These are phyloP conservation scores for Pulveroboletus sp. DNA, from an alignment of 768 basidiomycete genomes.

Conservation along the genomic window DNA sequence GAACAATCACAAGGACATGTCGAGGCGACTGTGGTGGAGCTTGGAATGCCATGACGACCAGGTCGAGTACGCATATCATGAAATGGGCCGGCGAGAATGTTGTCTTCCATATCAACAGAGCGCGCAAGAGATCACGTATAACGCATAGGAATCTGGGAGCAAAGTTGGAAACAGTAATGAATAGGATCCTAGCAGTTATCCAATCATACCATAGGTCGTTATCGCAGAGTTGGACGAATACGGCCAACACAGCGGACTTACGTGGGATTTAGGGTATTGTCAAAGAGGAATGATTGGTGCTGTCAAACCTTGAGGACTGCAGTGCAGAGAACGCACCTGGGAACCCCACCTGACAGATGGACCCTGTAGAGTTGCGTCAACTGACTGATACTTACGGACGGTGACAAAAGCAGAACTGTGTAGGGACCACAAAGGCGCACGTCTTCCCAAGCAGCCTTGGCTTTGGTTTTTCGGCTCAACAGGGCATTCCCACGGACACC, in stretches of 20 bases:
- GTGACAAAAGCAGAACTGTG: slow-evolving; percentile 22
- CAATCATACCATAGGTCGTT: too few relatives aligned
- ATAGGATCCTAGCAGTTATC: too few relatives aligned
- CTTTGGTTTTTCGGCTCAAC: too few relatives aligned
- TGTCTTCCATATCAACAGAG: too few relatives aligned
- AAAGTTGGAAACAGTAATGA: too few relatives aligned
- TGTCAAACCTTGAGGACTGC: slow-evolving; percentile 28
- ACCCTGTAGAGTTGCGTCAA: slow-evolving; percentile 22
- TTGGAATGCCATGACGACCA: too few relatives aligned
- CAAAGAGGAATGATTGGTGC: slow-evolving; percentile 20
- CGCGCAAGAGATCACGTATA: not conserved
- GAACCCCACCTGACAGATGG: slow-evolving; percentile 19
- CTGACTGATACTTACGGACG: slow-evolving; percentile 19
- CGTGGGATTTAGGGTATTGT: slow-evolving; percentile 20
- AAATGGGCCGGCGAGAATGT: too few relatives aligned
- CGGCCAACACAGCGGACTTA: slow-evolving; percentile 14
- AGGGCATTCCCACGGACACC: too few relatives aligned
- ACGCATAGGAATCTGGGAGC: not conserved
- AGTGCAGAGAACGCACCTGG: slow-evolving; percentile 3
- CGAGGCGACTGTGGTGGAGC: too few relatives aligned
- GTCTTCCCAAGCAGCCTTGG: too few relatives aligned
- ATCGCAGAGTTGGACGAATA: slow-evolving; percentile 5
- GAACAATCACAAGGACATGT: too few relatives aligned
- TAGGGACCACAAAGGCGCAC: slow-evolving; percentile 13
- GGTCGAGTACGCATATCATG: too few relatives aligned